Evolutionary conservation across 2,329 filamentous ascomycete species (phyloP).

Genomic region (Coniella vitis): DNA sequence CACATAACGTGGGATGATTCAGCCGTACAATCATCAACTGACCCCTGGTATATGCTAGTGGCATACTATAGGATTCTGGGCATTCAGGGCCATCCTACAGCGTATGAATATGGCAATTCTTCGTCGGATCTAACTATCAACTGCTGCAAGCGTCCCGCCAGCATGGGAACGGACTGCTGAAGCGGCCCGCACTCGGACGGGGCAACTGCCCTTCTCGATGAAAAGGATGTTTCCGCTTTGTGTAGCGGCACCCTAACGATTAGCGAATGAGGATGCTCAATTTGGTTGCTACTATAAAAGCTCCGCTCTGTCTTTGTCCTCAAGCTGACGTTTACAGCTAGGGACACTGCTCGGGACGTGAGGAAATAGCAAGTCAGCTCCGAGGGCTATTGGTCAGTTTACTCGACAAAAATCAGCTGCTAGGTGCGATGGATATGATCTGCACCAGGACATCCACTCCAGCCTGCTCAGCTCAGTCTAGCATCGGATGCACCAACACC

Average conservation of each 20-base stretch:
- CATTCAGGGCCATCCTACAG: neutral
- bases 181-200: neutral
- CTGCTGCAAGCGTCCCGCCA: neutral
- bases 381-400: too few species aligned
- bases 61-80: too few species aligned
- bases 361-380: too few species aligned
- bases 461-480: neutral
- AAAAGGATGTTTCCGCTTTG: neutral
- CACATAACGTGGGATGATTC: too few species aligned
- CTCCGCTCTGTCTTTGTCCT: too few species aligned
- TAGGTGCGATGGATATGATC: slow-evolving; percentile 12
- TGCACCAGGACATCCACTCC: slow-evolving; percentile 10
- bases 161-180: neutral
- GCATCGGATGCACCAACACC: neutral
- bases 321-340: too few species aligned
- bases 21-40: too few species aligned
- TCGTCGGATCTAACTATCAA: neutral
- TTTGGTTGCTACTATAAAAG: too few species aligned
- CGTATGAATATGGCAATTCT: neutral
- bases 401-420: neutral
- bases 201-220: neutral
- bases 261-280: too few species aligned
- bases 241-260: too few species aligned
- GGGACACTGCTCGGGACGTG: too few species aligned
- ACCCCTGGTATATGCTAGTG: too few species aligned